Evolutionary conservation across 2,329 filamentous ascomycete species (phyloP).

Genomic region (Thyridium curvatum): DNA sequence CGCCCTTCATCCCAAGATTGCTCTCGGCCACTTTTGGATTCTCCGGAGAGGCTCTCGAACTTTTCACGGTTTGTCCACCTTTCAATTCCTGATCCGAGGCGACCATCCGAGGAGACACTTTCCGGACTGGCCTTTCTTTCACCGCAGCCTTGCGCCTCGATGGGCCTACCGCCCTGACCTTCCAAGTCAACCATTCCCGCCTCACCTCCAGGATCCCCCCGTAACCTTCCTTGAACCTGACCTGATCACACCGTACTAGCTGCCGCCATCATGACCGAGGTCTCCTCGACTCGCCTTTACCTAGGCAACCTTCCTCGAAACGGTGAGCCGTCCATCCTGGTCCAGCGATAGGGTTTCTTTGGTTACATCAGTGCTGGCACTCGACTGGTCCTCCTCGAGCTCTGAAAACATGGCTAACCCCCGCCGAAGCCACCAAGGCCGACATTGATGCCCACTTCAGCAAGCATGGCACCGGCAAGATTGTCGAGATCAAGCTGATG

Average conservation of each 20-base stretch:
- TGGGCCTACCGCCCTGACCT: no score
- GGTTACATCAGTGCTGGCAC: not conserved
- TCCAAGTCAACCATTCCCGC: conserved; percentile 1
- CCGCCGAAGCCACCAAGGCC: conserved; percentile 77
- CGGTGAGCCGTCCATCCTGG: conserved; percentile 52
- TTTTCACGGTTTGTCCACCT: not conserved
- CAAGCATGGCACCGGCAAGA: conserved; percentile 92
- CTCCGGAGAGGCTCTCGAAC: not conserved
- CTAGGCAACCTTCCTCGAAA: conserved; percentile 86
- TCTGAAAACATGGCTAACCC: conserved; percentile 29
- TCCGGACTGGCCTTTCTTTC: not conserved
- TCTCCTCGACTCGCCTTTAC: conserved; percentile 92
- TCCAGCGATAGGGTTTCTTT: not conserved
- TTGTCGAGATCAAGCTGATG: conserved; percentile 99
- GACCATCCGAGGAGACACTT: not conserved
- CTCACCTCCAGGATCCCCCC: conserved; percentile 3
- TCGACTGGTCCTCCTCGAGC: no score
- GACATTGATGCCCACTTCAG: conserved; percentile 95
- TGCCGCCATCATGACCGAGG: conserved; percentile 65
- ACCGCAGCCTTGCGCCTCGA: not conserved
- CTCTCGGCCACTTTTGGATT: no score
- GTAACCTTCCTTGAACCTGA: conserved; percentile 5
- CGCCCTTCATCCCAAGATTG: no score
- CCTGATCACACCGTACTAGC: conserved; percentile 2
- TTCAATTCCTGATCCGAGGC: not conserved